Base-by-base conservation (phyloP, 2,329 filamentous ascomycete species). In the Fusarium sp. region DNA sequence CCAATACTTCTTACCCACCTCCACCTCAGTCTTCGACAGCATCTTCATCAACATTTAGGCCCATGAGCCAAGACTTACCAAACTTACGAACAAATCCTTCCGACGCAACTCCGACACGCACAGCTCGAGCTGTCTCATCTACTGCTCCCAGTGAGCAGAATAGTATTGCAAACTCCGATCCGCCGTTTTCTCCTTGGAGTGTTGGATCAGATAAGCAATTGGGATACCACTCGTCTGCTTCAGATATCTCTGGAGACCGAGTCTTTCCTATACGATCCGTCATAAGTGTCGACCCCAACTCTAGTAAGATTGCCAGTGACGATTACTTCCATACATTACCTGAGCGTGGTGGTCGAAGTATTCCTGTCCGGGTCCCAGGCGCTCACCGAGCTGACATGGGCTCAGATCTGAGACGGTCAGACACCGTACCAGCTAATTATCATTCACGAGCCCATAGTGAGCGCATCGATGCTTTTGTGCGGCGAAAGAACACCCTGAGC, bases 241-340 rank as follows among this genome's bases (percentile, higher is more conserved):
- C 81, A n/a, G 81, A 82, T 57, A 77, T 79, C 27, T 81, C 80
- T 32, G 78, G 80, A 35, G 86, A 95, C 75, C 87, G 92, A 59
- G 91, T 95, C 8, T 95, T 93, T 61, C 93, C 93, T n/a, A 92
- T 95, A 35, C 89, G 92, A 52, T 94, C 92, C n/a, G 90, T 93
- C 45, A 85, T 95, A 27, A 92, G 89, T 10, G 88, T 95, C 42
- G 90, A 93, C 73, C 88, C 88, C 10, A 59, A 64, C n/a, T 81
- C 79, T 18, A 73, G 71, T 54, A 79, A 81, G 82, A 85, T 76
- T 67, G 75, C 80, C 8, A 76, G 73, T 48, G 83, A 84, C 14
- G 81, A 83, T n/a, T 81, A 81, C 64, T 81, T 82, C 53, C 72
- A 79, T 11, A 76, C 79, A 45, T 54, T 75, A 66, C 76, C 80